Base-by-base conservation (phyloP, 1,139 yeast species). In the Yamadazyma friedrichii region DNA sequence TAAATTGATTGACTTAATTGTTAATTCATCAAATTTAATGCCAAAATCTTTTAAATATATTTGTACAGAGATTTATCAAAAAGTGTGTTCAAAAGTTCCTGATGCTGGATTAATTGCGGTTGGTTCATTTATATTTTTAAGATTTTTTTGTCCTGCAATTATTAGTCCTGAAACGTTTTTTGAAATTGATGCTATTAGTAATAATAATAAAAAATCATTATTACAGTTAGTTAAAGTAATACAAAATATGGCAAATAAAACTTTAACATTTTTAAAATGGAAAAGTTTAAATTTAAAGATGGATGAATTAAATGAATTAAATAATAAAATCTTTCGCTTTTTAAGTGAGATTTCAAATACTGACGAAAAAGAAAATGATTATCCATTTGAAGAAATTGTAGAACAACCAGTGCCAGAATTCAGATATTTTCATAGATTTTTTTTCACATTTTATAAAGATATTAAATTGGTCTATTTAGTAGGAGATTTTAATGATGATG, bases 61-160 rank as follows among this genome's bases (percentile, higher is more conserved):
- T 31, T 84, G 96, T 54, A 76, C 82, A 39, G 83, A 82, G 38
- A 87, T 93, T 30, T 78, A 82, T 44, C 65, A 69, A 12, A 71
- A 85, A 24, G 91, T 93, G 1, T 64, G 74, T 37, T 63, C 69
- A 15, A 82, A 81, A 51, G 86, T 86, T 51, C 87, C 89, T 1
- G 85, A 80, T 35, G 77, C 85, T 41, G 81, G 80, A 33, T 62
- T 74, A 38, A 73, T 82, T 30, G 94, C 96, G 1, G 88, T 89
- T 29, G 96, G 97, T 0, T 89, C 96, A 0, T 91, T 88, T 56
- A 69, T 91, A 40, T 91, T 93, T 56, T 69, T 93, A 50, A 72
- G 98, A 46, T 84, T 87, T 51, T 76, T 88, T 47, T 89, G 95
- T 56, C 98, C 98, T 8, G 95, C 95, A 0, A 82, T 93, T 46